These are phyloP conservation scores for Nannochloropsis oceanica DNA, from an alignment of 108 stramenopile species.

Conservation along the genomic window DNA sequence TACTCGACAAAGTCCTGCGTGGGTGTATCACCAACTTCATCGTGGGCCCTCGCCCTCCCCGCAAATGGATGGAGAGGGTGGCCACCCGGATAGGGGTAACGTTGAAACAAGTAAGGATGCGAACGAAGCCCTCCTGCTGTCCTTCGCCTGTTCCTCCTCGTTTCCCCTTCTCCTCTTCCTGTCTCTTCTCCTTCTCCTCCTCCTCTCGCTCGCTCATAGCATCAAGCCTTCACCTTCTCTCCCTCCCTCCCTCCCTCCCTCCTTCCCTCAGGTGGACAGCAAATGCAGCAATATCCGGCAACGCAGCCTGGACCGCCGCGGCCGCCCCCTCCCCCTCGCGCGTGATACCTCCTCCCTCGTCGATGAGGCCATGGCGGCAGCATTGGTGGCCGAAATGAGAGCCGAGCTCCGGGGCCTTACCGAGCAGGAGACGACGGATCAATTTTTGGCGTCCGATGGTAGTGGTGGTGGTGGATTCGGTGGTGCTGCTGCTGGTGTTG, in stretches of 20 bases:
- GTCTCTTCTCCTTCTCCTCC: no score
- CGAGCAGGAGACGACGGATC: not conserved
- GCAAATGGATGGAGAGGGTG: not conserved
- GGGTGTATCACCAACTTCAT: not conserved
- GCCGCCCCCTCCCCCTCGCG: not conserved
- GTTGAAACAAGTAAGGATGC: not conserved
- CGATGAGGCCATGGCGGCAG: not conserved
- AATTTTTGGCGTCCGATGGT: not conserved
- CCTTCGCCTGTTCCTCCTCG: no score
- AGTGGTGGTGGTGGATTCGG: no score
- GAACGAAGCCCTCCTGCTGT: no score
- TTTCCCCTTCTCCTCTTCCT: no score
- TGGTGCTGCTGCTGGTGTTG: not conserved
- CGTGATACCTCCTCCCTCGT: not conserved
- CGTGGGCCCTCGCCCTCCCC: not conserved
- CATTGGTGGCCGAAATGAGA: not conserved
- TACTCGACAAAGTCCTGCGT: not conserved
- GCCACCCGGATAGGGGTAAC: not conserved
- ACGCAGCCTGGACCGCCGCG: not conserved
- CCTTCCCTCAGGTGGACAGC: not conserved
- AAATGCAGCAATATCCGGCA: not conserved
- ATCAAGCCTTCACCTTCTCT: no score
- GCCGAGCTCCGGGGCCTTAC: not conserved
- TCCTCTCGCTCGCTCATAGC: no score
- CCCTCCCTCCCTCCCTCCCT: no score